Conservation (phyloP, 345 rosid species). For the Salix arbutifolia region DNA sequence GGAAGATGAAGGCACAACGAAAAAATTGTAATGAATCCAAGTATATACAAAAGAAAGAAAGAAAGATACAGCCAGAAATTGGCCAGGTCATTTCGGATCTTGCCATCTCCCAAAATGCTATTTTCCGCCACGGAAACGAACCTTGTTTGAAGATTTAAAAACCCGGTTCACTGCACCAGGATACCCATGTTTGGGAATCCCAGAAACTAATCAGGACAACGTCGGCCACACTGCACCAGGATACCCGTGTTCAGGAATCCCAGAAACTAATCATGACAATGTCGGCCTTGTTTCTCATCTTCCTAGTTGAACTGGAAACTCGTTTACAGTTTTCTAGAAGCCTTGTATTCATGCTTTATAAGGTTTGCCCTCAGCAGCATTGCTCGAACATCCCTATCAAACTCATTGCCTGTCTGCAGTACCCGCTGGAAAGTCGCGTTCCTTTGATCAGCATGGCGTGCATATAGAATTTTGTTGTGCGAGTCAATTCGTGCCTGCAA, state of each 20-base stretch:
- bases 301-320: not conserved
- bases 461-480: slow-evolving; percentile 92
- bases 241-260: not conserved
- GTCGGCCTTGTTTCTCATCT: not conserved
- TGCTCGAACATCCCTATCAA: slow-evolving; percentile 80
- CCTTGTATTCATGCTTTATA: slow-evolving; percentile 71
- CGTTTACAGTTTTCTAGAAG: slow-evolving; percentile 58
- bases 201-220: slow-evolving; percentile 2
- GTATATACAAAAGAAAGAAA: slow-evolving; percentile 30
- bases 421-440: slow-evolving; percentile 91
- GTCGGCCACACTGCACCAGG: not conserved
- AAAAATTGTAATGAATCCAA: slow-evolving; percentile 10
- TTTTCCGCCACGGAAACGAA: slow-evolving; percentile 10
- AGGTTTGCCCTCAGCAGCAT: slow-evolving; percentile 90
- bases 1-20: not conserved
- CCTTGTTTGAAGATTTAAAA: slow-evolving; percentile 4
- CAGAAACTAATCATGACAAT: slow-evolving; percentile 1
- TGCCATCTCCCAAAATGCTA: slow-evolving; percentile 18
- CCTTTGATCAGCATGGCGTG: slow-evolving; percentile 97
- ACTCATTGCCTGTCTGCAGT: slow-evolving; percentile 84
- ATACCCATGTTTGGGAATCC: slow-evolving; percentile 1
- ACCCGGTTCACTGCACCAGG: not conserved
- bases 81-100: slow-evolving; percentile 8
- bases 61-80: slow-evolving; percentile 6
- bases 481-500: slow-evolving; percentile 96